Conservation (phyloP, 345 rosid species). For the Hypericum androsaemum region DNA sequence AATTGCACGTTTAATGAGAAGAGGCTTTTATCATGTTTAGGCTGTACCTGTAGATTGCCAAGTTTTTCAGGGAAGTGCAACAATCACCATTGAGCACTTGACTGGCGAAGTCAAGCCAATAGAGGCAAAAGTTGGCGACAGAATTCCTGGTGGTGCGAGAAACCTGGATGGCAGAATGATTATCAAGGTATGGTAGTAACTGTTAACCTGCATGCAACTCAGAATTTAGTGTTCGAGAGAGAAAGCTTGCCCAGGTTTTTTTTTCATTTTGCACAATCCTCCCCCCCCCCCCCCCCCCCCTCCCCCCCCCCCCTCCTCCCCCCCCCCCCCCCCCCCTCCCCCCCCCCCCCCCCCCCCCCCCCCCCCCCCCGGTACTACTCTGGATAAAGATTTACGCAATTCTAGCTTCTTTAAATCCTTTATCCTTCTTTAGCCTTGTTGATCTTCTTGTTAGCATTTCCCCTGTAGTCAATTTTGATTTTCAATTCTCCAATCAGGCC, state of each 20-base stretch:
- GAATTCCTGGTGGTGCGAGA: constrained; percentile 92
- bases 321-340: too few species aligned
- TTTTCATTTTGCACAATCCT: too few species aligned
- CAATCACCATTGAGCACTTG: constrained; percentile 90
- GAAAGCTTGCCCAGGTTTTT: too few species aligned
- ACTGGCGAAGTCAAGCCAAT: constrained; percentile 94
- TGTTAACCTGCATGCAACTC: constrained; percentile 3
- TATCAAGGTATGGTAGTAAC: constrained; percentile 48
- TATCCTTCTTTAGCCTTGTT: not conserved
- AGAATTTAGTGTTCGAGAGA: too few species aligned
- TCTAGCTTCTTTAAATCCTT: too few species aligned
- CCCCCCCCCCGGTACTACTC: too few species aligned
- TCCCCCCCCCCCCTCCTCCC: too few species aligned
- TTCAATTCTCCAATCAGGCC: constrained; percentile 35
- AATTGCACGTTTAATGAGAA: constrained; percentile 3
- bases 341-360: too few species aligned
- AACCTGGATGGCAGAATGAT: constrained; percentile 96
- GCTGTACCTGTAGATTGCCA: constrained; percentile 91
- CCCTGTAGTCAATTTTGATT: constrained; percentile 1
- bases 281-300: too few species aligned
- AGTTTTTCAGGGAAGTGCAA: constrained; percentile 80
- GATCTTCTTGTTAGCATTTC: not conserved
- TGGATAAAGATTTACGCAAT: too few species aligned
- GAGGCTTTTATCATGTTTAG: constrained; percentile 29
- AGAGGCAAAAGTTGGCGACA: constrained; percentile 78